Base-by-base conservation (phyloP, 2,329 filamentous ascomycete genomes). In the Fusarium circinatum region DNA sequence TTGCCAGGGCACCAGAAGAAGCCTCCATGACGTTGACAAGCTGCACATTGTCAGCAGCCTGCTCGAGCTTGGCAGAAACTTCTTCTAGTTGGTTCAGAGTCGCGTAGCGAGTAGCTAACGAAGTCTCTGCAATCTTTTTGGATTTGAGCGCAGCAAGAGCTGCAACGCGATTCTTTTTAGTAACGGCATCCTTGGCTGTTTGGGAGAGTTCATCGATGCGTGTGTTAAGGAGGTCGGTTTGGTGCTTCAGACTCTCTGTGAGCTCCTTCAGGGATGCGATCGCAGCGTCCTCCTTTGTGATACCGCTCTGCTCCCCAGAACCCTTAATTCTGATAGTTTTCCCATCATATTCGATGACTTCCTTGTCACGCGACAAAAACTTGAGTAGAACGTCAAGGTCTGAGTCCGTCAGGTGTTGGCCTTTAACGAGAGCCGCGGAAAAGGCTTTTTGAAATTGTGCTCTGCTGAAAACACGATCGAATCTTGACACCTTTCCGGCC, bases 241-340 rank as follows among this genome's bases (percentile, higher is more conserved):
- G 90, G 26, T 91, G 89, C 70, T 92, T 91, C 22, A 99, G 87
- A 57, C 93, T 92, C 45, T 89, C 86, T 34, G 95, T 92, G 17
- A 98, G 87, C 32, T 93, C 90, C 78, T 95, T 96, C 15, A 99
- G 89, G 24, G 93, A 93, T 3, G 95, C 95, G 71, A 98, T 94
- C 2, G 94, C 93, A 9, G 86, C 85, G 83, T 99, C 96, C 77
- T 97, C 92, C 65, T 91, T 85, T 2, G 93, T 93, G 73, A 98
- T 92, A 0, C 77, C 76, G 2, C 79, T 67, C 49, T 84, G 82
- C 58, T 89, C 86, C 7, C 86, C 84, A 0, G 87, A 80, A 1
- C 83, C 82, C 76, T 89, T 92, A 81, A 98, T 91, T 80, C 93
- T 95, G 75, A 99, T 88, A 0, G 91, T 94, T 73, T 90, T 83